Evolutionary conservation across 2,329 filamentous ascomycete genomes (phyloP), one percentile per base, ranked within the genome.

Genomic region (Fusarium bactridioides): DNA sequence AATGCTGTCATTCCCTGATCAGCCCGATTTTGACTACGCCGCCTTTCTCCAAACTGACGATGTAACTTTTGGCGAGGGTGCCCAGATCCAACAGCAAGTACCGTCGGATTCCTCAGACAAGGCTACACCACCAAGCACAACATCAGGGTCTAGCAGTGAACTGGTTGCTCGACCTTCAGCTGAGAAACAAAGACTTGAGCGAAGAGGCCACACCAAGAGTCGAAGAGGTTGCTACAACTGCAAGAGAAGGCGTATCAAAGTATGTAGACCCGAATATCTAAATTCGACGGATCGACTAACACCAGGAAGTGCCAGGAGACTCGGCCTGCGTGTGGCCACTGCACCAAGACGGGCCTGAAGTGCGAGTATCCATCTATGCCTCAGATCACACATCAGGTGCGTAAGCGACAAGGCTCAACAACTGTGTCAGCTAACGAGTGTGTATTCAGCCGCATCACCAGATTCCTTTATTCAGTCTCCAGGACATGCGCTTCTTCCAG

Each of bases 401-500:
- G n/a, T n/a, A 25, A 27, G 12, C 10, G 7, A 15, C 3, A 31
- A 12, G 4, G 12, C 9, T 10, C 19, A 33, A 5, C 5, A 13
- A 18, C 5, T 16, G 18, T 8, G 35, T 15, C 41, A 12, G 15
- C 61, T 74, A 41, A 53, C 12, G 31, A 16, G 23, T 19, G 18
- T 71, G 29, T 11, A 21, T 25, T 2, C 21, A 89, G 86, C 87
- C 87, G n/a, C 85, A 87, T 69, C 82, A 86, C 70, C 87, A 88
- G 70, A 84, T 88, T n/a, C 88, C 87, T 7, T 79, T 90, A 0
- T 90, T 91, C 76, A 89, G 84, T 58, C 74, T 90, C 62, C 86
- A 89, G 55, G 90, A 92, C 74, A 91, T 92, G 90, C 87, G 89
- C 41, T 87, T 92, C 78, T 92, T 92, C 74, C 90, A 92, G 77